phyloP scores from a whole-genome alignment of 192 early-diverging fungal genomes.

The Diversispora epigaea region DNA sequence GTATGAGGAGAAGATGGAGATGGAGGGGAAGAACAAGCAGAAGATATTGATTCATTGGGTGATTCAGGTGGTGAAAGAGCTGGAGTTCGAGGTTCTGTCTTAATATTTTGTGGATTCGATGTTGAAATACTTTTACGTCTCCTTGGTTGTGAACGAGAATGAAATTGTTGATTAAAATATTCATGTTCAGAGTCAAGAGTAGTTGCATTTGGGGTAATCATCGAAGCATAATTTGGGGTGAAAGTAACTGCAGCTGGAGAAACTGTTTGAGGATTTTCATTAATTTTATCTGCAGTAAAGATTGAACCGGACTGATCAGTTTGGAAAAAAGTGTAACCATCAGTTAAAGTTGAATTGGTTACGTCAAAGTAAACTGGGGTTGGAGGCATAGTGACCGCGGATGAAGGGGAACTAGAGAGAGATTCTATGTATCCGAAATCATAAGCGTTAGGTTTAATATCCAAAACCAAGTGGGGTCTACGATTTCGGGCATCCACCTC shows the following conservation, averaged over 20 bases:
- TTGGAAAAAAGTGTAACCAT: conserved; percentile 4
- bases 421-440: conserved; percentile 3
- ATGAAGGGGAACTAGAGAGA: conserved; percentile 9
- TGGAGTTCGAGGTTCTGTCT: conserved; percentile 14
- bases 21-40: conserved; percentile 6
- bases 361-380: conserved; percentile 27
- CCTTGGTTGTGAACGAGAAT: not conserved
- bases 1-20: conserved; percentile 18
- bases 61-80: conserved; percentile 27
- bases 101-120: conserved; percentile 7
- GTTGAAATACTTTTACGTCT: not conserved
- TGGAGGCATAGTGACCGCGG: conserved; percentile 16
- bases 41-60: not conserved
- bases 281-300: conserved; percentile 14
- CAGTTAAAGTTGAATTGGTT: conserved; percentile 2
- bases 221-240: not conserved
- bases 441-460: not conserved
- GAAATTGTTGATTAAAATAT: conserved; percentile 7
- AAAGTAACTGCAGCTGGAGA: conserved; percentile 15
- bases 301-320: not conserved
- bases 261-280: conserved; percentile 20
- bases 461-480: conserved; percentile 17
- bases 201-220: not conserved
- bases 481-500: not conserved
- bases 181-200: not conserved